Base-by-base conservation (phyloP, 23 red algal species). In the Chondrus crispus region DNA sequence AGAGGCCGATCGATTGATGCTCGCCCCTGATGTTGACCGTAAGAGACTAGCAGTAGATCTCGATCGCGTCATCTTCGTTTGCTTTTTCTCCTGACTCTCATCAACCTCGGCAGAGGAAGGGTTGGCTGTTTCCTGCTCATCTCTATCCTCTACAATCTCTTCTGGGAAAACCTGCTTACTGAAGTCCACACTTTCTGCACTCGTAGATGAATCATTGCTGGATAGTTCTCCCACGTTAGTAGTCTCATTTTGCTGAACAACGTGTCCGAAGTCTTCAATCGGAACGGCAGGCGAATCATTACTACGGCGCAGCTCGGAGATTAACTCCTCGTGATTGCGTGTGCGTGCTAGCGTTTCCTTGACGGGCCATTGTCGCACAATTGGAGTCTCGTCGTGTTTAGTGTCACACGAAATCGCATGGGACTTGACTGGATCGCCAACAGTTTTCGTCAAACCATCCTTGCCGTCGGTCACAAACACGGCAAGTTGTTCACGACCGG, bases 311-410 rank as follows among this genome's bases (percentile, higher is more conserved):
- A 26, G 44, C 33, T 71, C 82, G 3, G 39, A 37, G 12, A 86
- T 37, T 2, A 86, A 55, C 45, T 68, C 58, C 42, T 32, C 42
- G 37, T 86, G 82, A 44, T 86, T 86, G 2, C 57, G 58, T 47
- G 82, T 86, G n/a, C 37, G 40, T 36, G 45, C 19, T 39, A 86
- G 37, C 10, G 41, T 37, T 19, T 26, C 62, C 19, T 48, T 48
- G 22, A 53, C 44, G 11, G 60, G 8, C 82, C 82, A 86, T 54
- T 86, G 41, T 33, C 82, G 53, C 70, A 46, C 70, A 48, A 50
- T 68, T 2, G 82, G 82, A 29, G 82, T 62, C 13, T 86, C 70
- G 12, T 24, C 60, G 3, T 14, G n/a, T 46, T 86, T 46, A 20
- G 35, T 19, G 53, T 86, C 82, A 46, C 82, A 72, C 20, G 62